Base-by-base conservation (phyloP, 108 stramenopile species). In the Skeletonema costatum region DNA sequence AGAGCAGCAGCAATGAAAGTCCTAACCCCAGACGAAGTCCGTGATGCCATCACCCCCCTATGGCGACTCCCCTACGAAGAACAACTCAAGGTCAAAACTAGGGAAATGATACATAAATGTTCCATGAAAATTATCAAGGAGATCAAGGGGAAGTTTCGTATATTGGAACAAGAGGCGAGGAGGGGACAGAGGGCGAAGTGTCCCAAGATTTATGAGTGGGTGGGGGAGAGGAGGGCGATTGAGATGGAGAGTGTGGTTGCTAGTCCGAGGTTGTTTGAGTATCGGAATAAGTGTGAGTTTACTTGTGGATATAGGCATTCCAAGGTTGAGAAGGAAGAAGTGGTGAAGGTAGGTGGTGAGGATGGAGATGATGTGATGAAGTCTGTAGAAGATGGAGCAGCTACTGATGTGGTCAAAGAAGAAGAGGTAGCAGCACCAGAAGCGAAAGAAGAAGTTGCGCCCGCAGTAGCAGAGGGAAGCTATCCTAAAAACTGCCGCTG, bases 271-370 rank as follows among this genome's bases (percentile, higher is more conserved):
- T 60, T 67, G 25, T 63, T 68, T 68, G 87, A 88, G 46, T 91
- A 96, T 64, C 75, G 97, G 25, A 98, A 98, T 87, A 98, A 98
- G 83, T 89, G 86, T 59, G 95, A 97, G 60, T 93, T 97, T 64
- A 98, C 94, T 16, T 83, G 95, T 74, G 94, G 96, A 19, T 86
- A 85, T 66, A 77, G 76, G 9, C 42, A 78, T 42, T 39, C 29
- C 16, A 31, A 21, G 36, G 66, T 42, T 61, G 66, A 75, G 36
- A 60, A 73, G 42, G 77, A 56, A 5, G 62, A 70, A 29, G 74
- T 74, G 25, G 68, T 67, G 13, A 36, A 51, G 32, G 32, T 66
- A 6, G 74, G 75, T 32, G 30, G 38, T 10, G 33, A 76, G 38
- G 58, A 33, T 10, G 33, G 70, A 42, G 58, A 33, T 35, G 58